A percentile compares a stretch with the other conserved stretches of the same genome.
Conservation (phyloP, 495 filamentous ascomycete genomes). For the Tuber melanosporum region DNA sequence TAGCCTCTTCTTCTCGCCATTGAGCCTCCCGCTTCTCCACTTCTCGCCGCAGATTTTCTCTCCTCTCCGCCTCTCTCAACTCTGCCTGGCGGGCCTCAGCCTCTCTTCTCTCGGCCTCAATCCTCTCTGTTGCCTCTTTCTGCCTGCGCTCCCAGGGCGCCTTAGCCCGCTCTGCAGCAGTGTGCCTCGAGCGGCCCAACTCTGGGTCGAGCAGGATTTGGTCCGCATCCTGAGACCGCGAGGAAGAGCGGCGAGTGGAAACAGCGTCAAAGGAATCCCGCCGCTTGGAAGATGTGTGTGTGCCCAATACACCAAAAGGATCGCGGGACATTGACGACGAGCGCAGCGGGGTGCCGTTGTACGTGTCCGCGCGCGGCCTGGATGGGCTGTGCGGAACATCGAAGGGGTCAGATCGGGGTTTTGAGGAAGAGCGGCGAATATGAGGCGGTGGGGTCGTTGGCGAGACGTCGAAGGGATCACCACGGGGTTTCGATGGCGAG, state of each 20-base stretch:
- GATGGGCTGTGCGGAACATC: not conserved
- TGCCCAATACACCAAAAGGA: not conserved
- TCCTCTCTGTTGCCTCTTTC: constrained; percentile 3
- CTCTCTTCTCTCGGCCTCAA: not conserved
- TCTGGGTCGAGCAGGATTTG: not conserved
- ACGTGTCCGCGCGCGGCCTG: not conserved
- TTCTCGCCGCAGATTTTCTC: not conserved
- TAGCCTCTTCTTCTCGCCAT: constrained; percentile 2
- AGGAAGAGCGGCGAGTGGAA: not conserved
- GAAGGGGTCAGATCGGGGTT: not conserved
- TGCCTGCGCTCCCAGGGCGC: not conserved
- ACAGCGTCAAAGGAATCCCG: not conserved
- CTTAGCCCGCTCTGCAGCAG: not conserved
- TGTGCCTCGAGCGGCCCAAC: not conserved
- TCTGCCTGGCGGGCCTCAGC: not conserved
- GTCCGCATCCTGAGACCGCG: not conserved
- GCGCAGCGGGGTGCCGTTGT: not conserved
- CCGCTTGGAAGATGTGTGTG: not conserved
- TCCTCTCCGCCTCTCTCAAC: constrained; percentile 4
- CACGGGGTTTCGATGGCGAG: not conserved
- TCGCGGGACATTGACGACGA: not conserved
- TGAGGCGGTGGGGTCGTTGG: not conserved
- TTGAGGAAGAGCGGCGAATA: not conserved
- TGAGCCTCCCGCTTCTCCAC: not conserved
- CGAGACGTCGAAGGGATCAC: not conserved